Evolutionary conservation across 192 early-diverging fungal species (phyloP), one percentile per base, ranked within the genome.

Genomic region (Coemansia sp.): DNA sequence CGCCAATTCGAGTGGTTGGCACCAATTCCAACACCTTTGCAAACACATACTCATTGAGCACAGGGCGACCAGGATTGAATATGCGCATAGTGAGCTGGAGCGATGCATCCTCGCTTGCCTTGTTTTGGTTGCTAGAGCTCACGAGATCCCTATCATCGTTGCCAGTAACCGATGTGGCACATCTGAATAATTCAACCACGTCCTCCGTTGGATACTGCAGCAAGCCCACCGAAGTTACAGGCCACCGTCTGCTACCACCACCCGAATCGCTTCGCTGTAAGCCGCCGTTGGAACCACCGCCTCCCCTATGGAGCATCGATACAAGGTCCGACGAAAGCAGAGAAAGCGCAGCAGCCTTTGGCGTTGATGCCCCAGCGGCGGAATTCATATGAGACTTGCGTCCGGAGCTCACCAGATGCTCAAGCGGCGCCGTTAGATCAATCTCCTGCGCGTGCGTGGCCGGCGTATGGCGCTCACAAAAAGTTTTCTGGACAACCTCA

Each of bases 401-500:
- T 7, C 67, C 56, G n/a, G 52, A 9, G 9, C 21, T 40, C 6
- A 41, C 61, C 18, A 76, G 67, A 19, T 56, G 37, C 56, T 66
- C 65, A 32, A 75, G 68, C 56, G 75, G 81, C 18, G 69, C 79
- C 10, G 40, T 43, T 32, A 78, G 40, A 48, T 84, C 81, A 11
- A 81, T 60, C 11, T 48, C 37, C n/a, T 61, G 67, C 40, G 64
- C 19, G 42, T 72, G 64, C 43, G 77, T 67, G 70, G 90, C 84
- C 13, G 96, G 98, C 19, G 91, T 87, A 68, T 99, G 98, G 64
- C 89, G 88, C 71, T 98, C 95, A 71, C 98, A 99, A 61, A 86
- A 96, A 6, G 90, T 89, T 15, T 87, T 83, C 39, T 91, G 84
- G 18, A 87, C 74, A 16, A 89, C 75, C 42, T 95, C 91, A 19